Evolutionary conservation across 108 stramenopile genomes (phyloP).

Genomic region (Nitzschia sp.): DNA sequence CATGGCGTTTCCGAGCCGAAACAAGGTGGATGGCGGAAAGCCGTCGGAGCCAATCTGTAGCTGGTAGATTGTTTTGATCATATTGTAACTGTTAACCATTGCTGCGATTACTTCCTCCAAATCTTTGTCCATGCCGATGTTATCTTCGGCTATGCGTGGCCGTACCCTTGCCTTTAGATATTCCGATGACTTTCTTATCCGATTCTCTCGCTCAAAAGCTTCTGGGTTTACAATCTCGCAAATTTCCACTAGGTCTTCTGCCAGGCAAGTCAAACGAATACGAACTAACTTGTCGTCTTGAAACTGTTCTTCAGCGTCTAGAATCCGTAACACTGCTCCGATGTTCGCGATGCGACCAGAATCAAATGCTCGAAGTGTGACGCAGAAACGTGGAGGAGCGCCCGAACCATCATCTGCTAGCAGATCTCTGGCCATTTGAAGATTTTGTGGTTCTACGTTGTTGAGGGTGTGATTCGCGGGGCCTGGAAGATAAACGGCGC

Average conservation of each 20-base stretch:
- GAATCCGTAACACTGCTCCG: conserved; percentile 57
- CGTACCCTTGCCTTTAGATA: conserved; percentile 51
- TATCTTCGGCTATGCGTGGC: background rate
- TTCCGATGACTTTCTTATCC: conserved; percentile 38
- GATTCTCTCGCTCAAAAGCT: conserved; percentile 27
- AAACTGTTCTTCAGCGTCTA: background rate
- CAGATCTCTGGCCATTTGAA: conserved; percentile 69
- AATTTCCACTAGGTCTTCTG: conserved; percentile 55
- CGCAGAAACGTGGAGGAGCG: conserved; percentile 42
- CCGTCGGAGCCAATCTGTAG: conserved; percentile 37
- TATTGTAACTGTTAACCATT: conserved; percentile 44
- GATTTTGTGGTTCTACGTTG: conserved; percentile 76
- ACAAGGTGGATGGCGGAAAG: conserved; percentile 19
- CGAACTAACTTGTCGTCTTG: conserved; percentile 11
- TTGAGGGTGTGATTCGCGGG: conserved; percentile 50
- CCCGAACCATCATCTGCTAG: background rate
- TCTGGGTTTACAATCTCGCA: conserved; percentile 48
- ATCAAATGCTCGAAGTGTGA: conserved; percentile 57
- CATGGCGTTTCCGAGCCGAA: conserved; percentile 22
- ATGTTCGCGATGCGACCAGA: conserved; percentile 64
- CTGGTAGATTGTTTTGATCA: conserved; percentile 55
- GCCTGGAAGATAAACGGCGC: conserved; percentile 58
- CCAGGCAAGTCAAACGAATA: conserved; percentile 33
- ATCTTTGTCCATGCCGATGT: background rate
- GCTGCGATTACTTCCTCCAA: conserved; percentile 10